Base-by-base conservation (phyloP, 352 stramenopile species). In the Pythium guiyangense region DNA sequence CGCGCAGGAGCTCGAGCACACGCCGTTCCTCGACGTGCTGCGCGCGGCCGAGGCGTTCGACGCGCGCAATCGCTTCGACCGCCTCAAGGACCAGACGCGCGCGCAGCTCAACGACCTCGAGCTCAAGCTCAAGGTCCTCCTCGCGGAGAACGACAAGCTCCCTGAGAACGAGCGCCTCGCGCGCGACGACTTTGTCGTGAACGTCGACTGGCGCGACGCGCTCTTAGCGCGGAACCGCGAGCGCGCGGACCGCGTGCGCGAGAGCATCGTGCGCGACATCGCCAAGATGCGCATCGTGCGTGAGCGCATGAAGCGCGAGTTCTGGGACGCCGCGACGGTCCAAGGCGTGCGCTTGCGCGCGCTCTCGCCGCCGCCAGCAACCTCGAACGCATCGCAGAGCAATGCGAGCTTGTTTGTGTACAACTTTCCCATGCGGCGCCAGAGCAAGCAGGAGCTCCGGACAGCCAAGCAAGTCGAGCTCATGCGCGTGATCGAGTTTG, bases 101-200 rank as follows among this genome's bases (percentile, higher is more conserved):
- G 62, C 65, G 2, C 70, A 77, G 25, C 53, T 96, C 9, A 79
- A 73, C 8, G 76, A 92, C 11, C 59, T 96, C 3, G 71, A 90
- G 20, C 57, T 74, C 25, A 77, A 79, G 51, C 79, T 96, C 14
- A 80, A 88, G 52, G 48, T 66, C 2, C 65, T 96, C 54, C 63
- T 96, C 1, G 61, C 69, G 10, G 77, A 89, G 29, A 96, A 96
- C 52, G 77, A 82, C 10, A 66, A 65, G 35, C 64, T 92, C 2
- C 70, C 80, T 0, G 84, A 90, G 47, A 65, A 34, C 5, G 87
- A 96, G 53, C 77, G 76, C 4, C 76, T 98, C 10, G 54, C 58
- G 9, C 75, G 89, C 8, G 82, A 94, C 54, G 89, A 97, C 54
- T 97, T 98, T 60, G 88, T 97, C 9, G 62, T 97, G 49, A 96